These are phyloP conservation scores for Microsporum ferrugineum DNA, from an alignment of 2,329 filamentous ascomycete species.

Conservation along the genomic window DNA sequence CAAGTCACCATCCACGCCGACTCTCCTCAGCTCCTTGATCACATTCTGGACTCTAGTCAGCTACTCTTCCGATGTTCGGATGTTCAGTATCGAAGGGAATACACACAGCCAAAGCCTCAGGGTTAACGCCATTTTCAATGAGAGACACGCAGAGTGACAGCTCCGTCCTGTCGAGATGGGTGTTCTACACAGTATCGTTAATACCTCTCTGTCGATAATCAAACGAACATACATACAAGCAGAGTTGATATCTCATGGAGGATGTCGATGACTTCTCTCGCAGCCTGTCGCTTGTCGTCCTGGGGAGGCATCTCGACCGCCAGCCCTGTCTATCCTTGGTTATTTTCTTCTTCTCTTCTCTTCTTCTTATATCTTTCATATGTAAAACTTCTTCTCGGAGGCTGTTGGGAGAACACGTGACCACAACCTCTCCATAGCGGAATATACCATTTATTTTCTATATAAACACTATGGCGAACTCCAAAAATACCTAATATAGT, in stretches of 20 bases:
- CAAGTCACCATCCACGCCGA: not conserved
- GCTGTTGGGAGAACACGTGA: no score
- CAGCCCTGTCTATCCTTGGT: not conserved
- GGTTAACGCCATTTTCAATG: conserved; percentile 94
- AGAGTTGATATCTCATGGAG: conserved; percentile 40
- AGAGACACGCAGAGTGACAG: conserved; percentile 91
- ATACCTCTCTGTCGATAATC: not conserved
- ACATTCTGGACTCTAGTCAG: conserved; percentile 26
- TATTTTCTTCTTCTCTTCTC: not conserved
- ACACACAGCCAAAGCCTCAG: conserved; percentile 77
- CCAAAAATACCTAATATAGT: no score
- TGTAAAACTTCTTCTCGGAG: not conserved
- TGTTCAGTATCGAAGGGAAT: not conserved
- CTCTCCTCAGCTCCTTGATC: conserved; percentile 32
- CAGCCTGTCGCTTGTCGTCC: conserved; percentile 39
- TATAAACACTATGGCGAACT: no score
- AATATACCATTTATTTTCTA: no score
- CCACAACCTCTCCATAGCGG: no score
- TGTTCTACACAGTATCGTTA: conserved; percentile 54
- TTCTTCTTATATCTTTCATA: not conserved
- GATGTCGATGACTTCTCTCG: conserved; percentile 41
- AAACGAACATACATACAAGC: conserved; percentile 24
- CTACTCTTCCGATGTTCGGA: not conserved
- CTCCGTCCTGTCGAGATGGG: conserved; percentile 78
- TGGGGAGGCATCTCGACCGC: conserved; percentile 28